A percentile compares a stretch with the other conserved stretches of the same genome.
Evolutionary conservation across 139 green algal species (phyloP).

Genomic region (Spirogloea muscicola): DNA sequence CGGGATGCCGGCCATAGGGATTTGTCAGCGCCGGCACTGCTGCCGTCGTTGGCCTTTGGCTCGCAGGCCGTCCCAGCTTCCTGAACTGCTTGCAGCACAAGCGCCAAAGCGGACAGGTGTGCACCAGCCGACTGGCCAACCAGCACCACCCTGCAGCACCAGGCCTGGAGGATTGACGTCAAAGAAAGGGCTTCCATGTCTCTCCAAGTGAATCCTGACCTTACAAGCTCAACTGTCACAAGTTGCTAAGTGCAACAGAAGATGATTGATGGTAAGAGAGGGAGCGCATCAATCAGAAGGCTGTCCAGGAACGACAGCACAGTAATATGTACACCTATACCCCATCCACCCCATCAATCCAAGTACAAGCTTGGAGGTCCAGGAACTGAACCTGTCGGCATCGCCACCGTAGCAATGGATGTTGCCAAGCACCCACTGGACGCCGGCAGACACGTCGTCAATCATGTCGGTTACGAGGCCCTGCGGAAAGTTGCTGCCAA

Average conservation of each 20-base stretch:
- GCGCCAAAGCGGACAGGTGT: constrained; percentile 69
- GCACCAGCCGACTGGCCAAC: constrained; percentile 84
- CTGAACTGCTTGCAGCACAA: constrained; percentile 66
- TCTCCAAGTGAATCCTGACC: too few species aligned
- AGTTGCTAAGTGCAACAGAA: too few species aligned
- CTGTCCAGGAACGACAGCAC: too few species aligned
- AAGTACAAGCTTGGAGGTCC: too few species aligned
- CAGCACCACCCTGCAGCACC: constrained; percentile 61
- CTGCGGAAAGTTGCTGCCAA: constrained; percentile 83
- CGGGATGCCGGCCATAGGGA: neutral
- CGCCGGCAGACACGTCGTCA: constrained; percentile 82
- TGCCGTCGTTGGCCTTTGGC: neutral
- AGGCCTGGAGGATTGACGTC: too few species aligned
- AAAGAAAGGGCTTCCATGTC: too few species aligned
- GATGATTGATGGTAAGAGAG: too few species aligned
- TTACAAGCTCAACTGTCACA: too few species aligned
- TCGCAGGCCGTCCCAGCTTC: neutral
- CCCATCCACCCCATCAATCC: too few species aligned
- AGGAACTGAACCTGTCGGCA: constrained; percentile 40
- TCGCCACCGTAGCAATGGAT: constrained; percentile 70
- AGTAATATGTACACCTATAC: constrained; percentile 70
- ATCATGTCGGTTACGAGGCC: constrained; percentile 74
- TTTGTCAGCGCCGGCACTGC: neutral
- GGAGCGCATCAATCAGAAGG: too few species aligned
- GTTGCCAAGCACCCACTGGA: constrained; percentile 75